phyloP scores from a whole-genome alignment of 2,329 filamentous ascomycete species.

The Ceratocystis cubensis region DNA sequence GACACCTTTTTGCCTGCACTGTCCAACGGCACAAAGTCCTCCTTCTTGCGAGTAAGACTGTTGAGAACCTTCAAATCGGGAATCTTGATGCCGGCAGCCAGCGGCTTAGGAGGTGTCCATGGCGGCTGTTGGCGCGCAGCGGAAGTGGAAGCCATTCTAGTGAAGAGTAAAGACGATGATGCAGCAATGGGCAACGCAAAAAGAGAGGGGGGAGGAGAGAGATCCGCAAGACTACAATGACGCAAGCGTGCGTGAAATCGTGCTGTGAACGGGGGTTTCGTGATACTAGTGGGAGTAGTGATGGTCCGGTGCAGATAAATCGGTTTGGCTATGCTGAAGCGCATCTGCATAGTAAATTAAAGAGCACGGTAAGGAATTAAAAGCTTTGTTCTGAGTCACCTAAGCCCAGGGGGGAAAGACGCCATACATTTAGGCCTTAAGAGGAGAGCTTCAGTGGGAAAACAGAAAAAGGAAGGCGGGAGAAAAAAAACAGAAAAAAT shows the following conservation, averaged over 20 bases:
- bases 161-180: neutral
- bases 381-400: slow-evolving; percentile 16
- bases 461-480: neutral
- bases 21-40: slow-evolving; percentile 22
- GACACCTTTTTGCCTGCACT: slow-evolving; percentile 20
- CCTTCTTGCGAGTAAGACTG: slow-evolving; percentile 21
- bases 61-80: slow-evolving; percentile 20
- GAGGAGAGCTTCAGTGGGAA: neutral
- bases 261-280: neutral
- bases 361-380: no score
- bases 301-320: slow-evolving; percentile 9
- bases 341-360: slow-evolving; percentile 6
- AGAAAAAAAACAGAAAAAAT: neutral
- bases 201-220: neutral
- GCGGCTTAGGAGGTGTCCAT: slow-evolving; percentile 16
- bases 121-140: slow-evolving; percentile 20
- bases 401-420: neutral
- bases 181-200: neutral
- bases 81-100: slow-evolving; percentile 16
- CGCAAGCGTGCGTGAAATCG: neutral
- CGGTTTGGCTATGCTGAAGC: slow-evolving; percentile 9
- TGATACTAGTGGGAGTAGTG: neutral
- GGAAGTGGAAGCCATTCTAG: slow-evolving; percentile 18
- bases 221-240: neutral
- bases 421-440: slow-evolving; percentile 4